A percentile compares a stretch with the other conserved stretches of the same genome.
These are phyloP conservation scores for Hypoxylon sp. DNA, from an alignment of 2,329 filamentous ascomycete genomes.

Conservation along the genomic window DNA sequence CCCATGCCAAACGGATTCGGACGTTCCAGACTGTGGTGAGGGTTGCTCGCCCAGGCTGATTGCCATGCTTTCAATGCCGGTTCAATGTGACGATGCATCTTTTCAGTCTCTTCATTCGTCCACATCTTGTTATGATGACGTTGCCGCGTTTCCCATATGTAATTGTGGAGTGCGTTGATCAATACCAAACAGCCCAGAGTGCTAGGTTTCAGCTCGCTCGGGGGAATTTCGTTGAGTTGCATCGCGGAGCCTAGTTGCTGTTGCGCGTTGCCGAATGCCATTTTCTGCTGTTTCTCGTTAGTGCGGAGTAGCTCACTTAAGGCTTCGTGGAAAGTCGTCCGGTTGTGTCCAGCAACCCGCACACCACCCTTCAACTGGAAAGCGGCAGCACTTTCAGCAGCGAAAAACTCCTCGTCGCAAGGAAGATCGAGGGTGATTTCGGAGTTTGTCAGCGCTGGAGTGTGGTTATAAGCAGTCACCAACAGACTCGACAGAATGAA, in stretches of 20 bases:
- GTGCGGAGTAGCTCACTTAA: conserved; percentile 84
- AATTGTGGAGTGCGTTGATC: conserved; percentile 96
- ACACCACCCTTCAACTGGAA: conserved; percentile 84
- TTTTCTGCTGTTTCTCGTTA: conserved; percentile 73
- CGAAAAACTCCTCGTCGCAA: conserved; percentile 92
- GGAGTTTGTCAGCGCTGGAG: conserved; percentile 91
- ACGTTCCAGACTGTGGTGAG: conserved; percentile 83
- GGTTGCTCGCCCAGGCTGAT: conserved; percentile 88
- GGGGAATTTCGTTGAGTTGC: conserved; percentile 62
- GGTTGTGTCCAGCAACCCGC: conserved; percentile 75
- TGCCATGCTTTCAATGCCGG: conserved; percentile 96
- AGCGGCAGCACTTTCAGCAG: conserved; percentile 82
- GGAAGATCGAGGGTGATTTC: conserved; percentile 91
- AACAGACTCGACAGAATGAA: conserved; percentile 92
- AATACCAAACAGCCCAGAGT: conserved; percentile 92
- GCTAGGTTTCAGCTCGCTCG: conserved; percentile 80
- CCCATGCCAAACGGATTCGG: conserved; percentile 86
- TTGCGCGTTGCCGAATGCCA: conserved; percentile 55
- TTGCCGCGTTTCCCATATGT: conserved; percentile 97
- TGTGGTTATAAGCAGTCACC: conserved; percentile 92
- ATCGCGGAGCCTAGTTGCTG: conserved; percentile 62
- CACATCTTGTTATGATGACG: conserved; percentile 88
- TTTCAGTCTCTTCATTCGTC: conserved; percentile 92
- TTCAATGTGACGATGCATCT: conserved; percentile 95
- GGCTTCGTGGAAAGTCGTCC: conserved; percentile 83